phyloP scores from a whole-genome alignment of 2,329 filamentous ascomycete genomes.

The Grosmannia serpens region DNA sequence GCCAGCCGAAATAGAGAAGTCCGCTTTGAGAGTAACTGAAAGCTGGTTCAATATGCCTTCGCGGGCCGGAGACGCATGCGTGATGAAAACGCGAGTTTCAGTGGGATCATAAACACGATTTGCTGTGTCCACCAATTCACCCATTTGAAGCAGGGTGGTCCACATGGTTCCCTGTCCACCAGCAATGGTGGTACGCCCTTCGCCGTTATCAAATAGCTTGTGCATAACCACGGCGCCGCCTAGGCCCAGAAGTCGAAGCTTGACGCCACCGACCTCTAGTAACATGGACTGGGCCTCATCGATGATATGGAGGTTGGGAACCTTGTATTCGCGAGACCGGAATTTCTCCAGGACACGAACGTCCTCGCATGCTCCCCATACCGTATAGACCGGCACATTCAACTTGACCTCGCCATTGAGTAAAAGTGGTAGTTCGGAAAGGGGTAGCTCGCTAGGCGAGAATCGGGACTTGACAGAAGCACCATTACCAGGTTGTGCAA shows the following conservation, averaged over 20 bases:
- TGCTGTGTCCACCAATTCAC: constrained; percentile 92
- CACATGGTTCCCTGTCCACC: constrained; percentile 99
- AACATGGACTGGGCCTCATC: constrained; percentile 95
- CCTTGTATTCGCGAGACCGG: constrained; percentile 93
- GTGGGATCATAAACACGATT: constrained; percentile 98
- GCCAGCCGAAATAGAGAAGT: constrained; percentile 95
- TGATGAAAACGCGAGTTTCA: constrained; percentile 92
- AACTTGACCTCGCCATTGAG: constrained; percentile 81
- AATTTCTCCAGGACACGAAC: constrained; percentile 96
- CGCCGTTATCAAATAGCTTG: constrained; percentile 98
- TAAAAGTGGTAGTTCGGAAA: constrained; percentile 86
- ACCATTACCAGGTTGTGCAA: constrained; percentile 47
- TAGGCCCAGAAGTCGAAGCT: constrained; percentile 83
- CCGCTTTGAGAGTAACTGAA: constrained; percentile 91
- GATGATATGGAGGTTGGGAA: constrained; percentile 94
- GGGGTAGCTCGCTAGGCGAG: constrained; percentile 66
- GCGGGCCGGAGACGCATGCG: constrained; percentile 89
- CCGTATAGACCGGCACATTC: constrained; percentile 94
- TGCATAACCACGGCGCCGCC: constrained; percentile 98
- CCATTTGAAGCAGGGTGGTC: constrained; percentile 97
- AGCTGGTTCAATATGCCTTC: constrained; percentile 97
- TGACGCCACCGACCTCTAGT: constrained; percentile 88
- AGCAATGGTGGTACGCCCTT: constrained; percentile 94
- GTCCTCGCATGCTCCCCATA: constrained; percentile 98
- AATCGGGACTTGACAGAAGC: constrained; percentile 82